These are phyloP conservation scores for Phyllosticta paracitricarpa DNA, from an alignment of 2,329 filamentous ascomycete species.

Conservation along the genomic window DNA sequence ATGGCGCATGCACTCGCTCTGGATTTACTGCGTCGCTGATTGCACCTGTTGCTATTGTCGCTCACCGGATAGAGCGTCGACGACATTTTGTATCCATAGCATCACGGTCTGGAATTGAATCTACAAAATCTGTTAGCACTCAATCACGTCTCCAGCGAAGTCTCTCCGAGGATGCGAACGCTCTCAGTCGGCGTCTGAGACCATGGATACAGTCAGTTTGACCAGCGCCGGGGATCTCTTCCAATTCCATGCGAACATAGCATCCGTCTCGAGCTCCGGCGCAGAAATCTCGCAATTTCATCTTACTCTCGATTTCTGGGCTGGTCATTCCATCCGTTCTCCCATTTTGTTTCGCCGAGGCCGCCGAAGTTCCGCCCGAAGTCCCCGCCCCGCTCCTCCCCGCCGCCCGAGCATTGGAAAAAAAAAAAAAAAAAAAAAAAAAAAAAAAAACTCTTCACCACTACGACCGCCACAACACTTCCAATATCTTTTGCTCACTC, in stretches of 20 bases:
- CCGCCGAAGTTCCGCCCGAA: not conserved
- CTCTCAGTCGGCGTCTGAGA: too few species aligned
- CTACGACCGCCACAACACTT: not conserved
- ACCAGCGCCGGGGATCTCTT: too few species aligned
- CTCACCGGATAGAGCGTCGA: not conserved
- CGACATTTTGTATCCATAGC: too few species aligned
- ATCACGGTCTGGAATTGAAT: too few species aligned
- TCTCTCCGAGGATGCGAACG: too few species aligned
- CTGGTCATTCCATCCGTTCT: not conserved
- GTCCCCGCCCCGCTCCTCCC: not conserved
- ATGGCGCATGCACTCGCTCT: slow-evolving; percentile 23
- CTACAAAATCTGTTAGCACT: too few species aligned
- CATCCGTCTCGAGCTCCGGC: too few species aligned
- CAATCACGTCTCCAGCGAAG: too few species aligned
- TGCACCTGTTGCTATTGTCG: not conserved
- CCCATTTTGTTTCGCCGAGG: not conserved
- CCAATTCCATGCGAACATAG: too few species aligned
- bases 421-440: not conserved
- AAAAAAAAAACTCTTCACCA: not conserved
- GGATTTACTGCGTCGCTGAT: slow-evolving; percentile 10
- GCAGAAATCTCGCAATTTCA: too few species aligned
- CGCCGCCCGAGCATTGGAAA: not conserved
- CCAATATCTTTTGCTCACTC: not conserved
- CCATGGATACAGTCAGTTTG: too few species aligned
- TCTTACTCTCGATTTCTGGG: not conserved